phyloP scores from a whole-genome alignment of 768 basidiomycete species.

The Trametes coccinea region DNA sequence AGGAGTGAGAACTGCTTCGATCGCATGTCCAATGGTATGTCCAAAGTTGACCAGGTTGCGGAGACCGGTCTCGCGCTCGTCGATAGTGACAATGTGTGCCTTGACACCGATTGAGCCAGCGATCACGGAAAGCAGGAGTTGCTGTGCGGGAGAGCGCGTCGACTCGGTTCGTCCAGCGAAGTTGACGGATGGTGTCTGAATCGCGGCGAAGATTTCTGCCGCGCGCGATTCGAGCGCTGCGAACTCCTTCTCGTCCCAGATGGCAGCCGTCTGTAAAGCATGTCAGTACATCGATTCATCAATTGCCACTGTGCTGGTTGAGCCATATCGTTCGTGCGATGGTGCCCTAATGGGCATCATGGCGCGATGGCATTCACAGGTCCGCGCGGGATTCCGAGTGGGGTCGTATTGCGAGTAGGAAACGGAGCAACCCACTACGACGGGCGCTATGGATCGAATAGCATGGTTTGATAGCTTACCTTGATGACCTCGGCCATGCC shows the following conservation, averaged over 20 bases:
- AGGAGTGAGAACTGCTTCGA: slow-evolving; percentile 94
- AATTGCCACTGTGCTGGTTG: too few relatives aligned
- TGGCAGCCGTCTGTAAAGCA: slow-evolving; percentile 85
- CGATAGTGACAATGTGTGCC: slow-evolving; percentile 94
- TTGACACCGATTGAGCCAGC: slow-evolving; percentile 94
- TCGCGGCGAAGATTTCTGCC: slow-evolving; percentile 82
- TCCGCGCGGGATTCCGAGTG: too few relatives aligned
- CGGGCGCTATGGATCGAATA: too few relatives aligned
- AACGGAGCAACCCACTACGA: too few relatives aligned
- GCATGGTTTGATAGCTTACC: slow-evolving; percentile 44
- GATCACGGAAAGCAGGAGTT: slow-evolving; percentile 87
- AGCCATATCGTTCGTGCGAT: too few relatives aligned
- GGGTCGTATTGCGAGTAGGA: too few relatives aligned
- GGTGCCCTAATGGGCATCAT: neutral
- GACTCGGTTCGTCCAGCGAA: slow-evolving; percentile 54
- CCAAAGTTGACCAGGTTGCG: slow-evolving; percentile 99
- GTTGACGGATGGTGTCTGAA: slow-evolving; percentile 67
- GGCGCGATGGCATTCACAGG: too few relatives aligned
- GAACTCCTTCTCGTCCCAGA: slow-evolving; percentile 94
- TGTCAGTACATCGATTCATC: neutral
- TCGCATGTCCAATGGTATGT: slow-evolving; percentile 97
- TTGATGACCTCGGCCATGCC: slow-evolving; percentile 99
- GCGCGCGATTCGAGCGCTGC: slow-evolving; percentile 83
- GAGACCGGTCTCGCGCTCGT: slow-evolving; percentile 94
- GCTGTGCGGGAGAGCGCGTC: slow-evolving; percentile 75